Conservation (phyloP, 805 yeast species). For the Spathaspora passalidarum region DNA sequence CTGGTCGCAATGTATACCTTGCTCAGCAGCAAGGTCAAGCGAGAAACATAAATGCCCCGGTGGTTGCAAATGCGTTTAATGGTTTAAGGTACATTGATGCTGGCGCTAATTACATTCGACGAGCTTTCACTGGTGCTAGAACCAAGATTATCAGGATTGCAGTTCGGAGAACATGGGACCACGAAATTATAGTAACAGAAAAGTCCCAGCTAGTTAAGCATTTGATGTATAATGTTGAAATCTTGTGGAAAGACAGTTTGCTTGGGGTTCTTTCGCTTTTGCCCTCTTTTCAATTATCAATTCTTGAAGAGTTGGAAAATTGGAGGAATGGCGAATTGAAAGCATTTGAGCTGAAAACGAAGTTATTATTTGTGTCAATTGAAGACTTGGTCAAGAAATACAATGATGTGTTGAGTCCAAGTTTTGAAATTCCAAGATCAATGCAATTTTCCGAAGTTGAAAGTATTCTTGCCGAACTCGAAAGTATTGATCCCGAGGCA, state of each 20-base stretch:
- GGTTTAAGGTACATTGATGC: background rate
- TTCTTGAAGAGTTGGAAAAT: constrained; percentile 12
- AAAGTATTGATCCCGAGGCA: background rate
- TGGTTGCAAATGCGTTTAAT: background rate
- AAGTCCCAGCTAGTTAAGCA: constrained; percentile 6
- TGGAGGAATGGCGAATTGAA: constrained; percentile 17
- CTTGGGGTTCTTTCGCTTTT: constrained; percentile 15
- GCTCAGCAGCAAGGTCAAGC: background rate
- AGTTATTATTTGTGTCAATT: constrained; percentile 4
- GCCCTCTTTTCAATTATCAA: constrained; percentile 13
- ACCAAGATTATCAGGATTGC: constrained; percentile 11
- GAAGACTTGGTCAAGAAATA: constrained; percentile 10
- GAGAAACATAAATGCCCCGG: background rate
- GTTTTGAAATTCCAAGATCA: constrained; percentile 7
- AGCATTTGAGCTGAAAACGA: constrained; percentile 12
- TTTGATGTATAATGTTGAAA: constrained; percentile 10
- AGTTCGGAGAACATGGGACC: constrained; percentile 22
- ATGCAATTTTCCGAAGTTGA: background rate
- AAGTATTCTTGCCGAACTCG: background rate
- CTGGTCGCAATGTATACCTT: constrained; percentile 3
- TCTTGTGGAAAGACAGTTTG: constrained; percentile 17
- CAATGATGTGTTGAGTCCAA: constrained; percentile 5
- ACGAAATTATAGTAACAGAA: constrained; percentile 15
- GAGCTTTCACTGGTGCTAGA: constrained; percentile 1
- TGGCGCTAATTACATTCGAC: background rate